Evolutionary conservation across 2,329 filamentous ascomycete genomes (phyloP).

Genomic region (Ascochyta fabae): DNA sequence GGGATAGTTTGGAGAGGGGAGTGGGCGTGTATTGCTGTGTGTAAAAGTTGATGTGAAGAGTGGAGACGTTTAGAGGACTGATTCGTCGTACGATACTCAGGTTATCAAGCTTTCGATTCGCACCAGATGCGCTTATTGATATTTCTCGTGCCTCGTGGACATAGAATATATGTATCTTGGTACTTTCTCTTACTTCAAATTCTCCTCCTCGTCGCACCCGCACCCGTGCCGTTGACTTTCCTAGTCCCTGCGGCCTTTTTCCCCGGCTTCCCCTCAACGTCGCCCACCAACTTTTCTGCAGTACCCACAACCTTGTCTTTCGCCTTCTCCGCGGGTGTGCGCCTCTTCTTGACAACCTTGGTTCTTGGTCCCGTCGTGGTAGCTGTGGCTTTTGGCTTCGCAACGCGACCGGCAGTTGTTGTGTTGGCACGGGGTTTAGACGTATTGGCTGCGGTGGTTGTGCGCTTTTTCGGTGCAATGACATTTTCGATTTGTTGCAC

Average conservation of each 20-base stretch:
- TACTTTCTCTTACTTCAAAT: not conserved
- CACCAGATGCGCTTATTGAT: not conserved
- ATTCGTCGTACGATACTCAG: too few relatives aligned
- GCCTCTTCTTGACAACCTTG: slow-evolving; percentile 32
- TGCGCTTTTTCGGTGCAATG: slow-evolving; percentile 42
- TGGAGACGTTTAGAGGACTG: not conserved
- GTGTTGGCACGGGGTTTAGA: slow-evolving; percentile 47
- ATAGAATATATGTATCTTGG: not conserved
- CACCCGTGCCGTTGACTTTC: slow-evolving; percentile 8
- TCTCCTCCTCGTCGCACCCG: slow-evolving; percentile 2
- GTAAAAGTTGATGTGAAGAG: not conserved
- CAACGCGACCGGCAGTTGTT: slow-evolving; percentile 38
- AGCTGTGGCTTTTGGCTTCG: slow-evolving; percentile 30
- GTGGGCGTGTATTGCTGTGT: not conserved
- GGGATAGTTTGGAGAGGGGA: not conserved
- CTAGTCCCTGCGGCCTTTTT: slow-evolving; percentile 34
- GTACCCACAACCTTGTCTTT: slow-evolving; percentile 36
- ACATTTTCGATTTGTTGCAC: slow-evolving; percentile 58
- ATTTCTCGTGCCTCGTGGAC: not conserved
- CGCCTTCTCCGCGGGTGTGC: slow-evolving; percentile 36
- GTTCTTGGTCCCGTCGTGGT: slow-evolving; percentile 21
- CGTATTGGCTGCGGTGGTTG: slow-evolving; percentile 50
- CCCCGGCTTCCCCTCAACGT: slow-evolving; percentile 32
- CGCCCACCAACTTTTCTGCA: slow-evolving; percentile 31
- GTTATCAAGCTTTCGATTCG: not conserved